Percentiles rank a stretch among this genome's conserved stretches.
phyloP scores from a whole-genome alignment of 2,329 filamentous ascomycete genomes.

The Sclerotinia trifoliorum region DNA sequence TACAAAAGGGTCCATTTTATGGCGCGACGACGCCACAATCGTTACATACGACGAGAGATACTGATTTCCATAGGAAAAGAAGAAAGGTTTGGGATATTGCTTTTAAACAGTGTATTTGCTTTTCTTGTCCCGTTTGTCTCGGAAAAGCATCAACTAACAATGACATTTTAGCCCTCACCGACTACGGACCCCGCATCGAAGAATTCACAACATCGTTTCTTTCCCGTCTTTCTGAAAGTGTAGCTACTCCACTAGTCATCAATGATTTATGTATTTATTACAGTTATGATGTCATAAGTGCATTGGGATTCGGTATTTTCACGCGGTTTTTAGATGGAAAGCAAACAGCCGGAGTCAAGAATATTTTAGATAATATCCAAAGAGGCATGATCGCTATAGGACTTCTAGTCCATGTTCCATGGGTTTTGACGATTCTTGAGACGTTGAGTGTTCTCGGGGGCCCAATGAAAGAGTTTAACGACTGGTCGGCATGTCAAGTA shows the following conservation, averaged over 20 bases:
- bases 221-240: background rate
- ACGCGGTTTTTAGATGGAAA: slow-evolving; percentile 1
- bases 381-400: background rate
- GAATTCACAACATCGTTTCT: slow-evolving; percentile 2
- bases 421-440: background rate
- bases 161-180: background rate
- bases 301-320: slow-evolving; percentile 29
- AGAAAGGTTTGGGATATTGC: slow-evolving; percentile 31
- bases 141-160: background rate
- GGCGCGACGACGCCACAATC: slow-evolving; percentile 27
- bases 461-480: slow-evolving; percentile 23
- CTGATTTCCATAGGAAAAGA: slow-evolving; percentile 29
- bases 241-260: slow-evolving; percentile 25
- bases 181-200: slow-evolving; percentile 3
- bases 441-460: slow-evolving; percentile 24
- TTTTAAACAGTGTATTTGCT: background rate
- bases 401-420: slow-evolving; percentile 3
- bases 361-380: slow-evolving; percentile 1
- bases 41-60: slow-evolving; percentile 30
- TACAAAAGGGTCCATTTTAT: slow-evolving; percentile 32
- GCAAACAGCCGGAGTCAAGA: background rate
- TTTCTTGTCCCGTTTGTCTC: background rate
- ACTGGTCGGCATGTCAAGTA: slow-evolving; percentile 24
- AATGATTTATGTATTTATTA: slow-evolving; percentile 33
- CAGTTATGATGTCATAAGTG: slow-evolving; percentile 36